phyloP scores from a whole-genome alignment of 2,329 filamentous ascomycete species.

The Ceratocystis variospora region DNA sequence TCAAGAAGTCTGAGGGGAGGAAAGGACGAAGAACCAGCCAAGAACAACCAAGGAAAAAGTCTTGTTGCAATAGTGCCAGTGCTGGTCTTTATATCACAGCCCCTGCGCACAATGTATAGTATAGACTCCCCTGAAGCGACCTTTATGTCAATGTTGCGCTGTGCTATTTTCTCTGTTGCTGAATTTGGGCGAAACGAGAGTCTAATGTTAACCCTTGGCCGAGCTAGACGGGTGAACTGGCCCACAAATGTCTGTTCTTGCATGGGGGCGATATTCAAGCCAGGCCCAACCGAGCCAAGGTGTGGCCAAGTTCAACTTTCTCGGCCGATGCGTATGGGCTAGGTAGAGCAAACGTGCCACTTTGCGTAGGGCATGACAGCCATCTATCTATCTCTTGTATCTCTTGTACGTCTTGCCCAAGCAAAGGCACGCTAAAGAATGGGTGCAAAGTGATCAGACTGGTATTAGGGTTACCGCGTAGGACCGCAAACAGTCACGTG shows the following conservation, averaged over 20 bases:
- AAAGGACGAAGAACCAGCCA: neutral
- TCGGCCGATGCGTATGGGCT: neutral
- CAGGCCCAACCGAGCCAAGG: neutral
- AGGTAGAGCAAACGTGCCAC: neutral
- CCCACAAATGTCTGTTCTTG: neutral
- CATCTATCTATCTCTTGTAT: too few species aligned
- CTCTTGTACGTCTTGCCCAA: too few species aligned
- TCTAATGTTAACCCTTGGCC: too few species aligned
- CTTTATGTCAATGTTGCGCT: neutral
- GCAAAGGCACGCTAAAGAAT: too few species aligned
- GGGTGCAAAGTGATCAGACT: too few species aligned
- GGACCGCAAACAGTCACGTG: too few species aligned
- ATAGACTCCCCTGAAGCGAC: neutral
- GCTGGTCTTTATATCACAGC: neutral
- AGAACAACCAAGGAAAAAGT: neutral
- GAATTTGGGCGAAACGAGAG: neutral
- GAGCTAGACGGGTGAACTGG: neutral
- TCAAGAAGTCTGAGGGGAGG: neutral
- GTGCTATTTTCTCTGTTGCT: neutral
- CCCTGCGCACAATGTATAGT: neutral
- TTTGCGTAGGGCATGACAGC: too few species aligned
- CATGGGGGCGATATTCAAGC: neutral
- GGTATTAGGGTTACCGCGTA: too few species aligned
- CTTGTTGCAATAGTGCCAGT: neutral
- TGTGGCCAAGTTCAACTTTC: neutral